These are phyloP conservation scores for Arabis hirsuta DNA, from an alignment of 345 rosid species.

Conservation along the genomic window DNA sequence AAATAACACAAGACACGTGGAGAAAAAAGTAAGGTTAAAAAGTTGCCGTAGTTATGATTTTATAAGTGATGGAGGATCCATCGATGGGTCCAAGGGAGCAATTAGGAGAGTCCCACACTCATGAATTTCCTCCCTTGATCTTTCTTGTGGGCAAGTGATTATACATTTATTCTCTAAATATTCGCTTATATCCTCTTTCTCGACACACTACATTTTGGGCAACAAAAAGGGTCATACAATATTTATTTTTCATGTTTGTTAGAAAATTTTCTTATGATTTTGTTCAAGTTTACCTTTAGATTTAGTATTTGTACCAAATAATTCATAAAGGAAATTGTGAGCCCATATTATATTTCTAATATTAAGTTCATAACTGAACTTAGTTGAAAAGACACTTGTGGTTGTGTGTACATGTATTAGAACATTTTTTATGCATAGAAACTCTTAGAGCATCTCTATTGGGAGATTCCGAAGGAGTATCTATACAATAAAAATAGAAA, in stretches of 20 bases:
- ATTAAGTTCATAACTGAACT: neutral
- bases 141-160: conserved; percentile 37
- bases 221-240: neutral
- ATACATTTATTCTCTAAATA: conserved; percentile 23
- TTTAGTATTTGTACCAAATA: neutral
- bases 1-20: conserved; percentile 22
- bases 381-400: too few species aligned
- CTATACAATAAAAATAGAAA: too few species aligned
- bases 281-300: neutral
- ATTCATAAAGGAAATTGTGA: neutral
- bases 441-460: too few species aligned
- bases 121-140: conserved; percentile 32
- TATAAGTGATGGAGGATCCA: neutral
- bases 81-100: neutral
- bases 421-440: too few species aligned
- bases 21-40: conserved; percentile 26
- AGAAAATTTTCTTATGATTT: neutral
- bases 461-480: too few species aligned
- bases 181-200: conserved; percentile 22
- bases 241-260: neutral
- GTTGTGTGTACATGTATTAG: too few species aligned
- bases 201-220: conserved; percentile 5
- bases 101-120: conserved; percentile 43
- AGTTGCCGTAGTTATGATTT: conserved; percentile 33
- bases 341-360: neutral